A percentile compares a stretch with the other conserved stretches of the same genome.
phyloP scores from a whole-genome alignment of 208 protist species.

The Crithidia acanthocephali region DNA sequence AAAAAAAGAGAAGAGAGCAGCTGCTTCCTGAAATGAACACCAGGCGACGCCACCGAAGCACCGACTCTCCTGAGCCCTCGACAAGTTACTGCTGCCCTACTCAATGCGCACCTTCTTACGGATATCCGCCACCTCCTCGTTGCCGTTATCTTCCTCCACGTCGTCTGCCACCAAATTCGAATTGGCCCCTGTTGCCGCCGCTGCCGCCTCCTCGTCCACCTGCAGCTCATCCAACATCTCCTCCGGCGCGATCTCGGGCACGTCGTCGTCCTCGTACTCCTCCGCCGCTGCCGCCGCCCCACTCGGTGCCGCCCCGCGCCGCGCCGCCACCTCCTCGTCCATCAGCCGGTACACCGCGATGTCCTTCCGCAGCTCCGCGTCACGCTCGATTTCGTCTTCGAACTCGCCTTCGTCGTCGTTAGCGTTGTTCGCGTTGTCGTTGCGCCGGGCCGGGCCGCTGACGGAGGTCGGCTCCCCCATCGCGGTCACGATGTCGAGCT shows the following conservation, averaged over 20 bases:
- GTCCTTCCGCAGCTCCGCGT: slow-evolving; percentile 81
- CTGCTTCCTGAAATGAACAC: no score
- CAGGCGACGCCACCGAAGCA: no score
- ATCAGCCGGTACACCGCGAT: slow-evolving; percentile 82
- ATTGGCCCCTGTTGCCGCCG: slow-evolving; percentile 8
- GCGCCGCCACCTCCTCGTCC: slow-evolving; percentile 52
- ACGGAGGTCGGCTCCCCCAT: slow-evolving; percentile 51
- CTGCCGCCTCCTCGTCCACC: slow-evolving; percentile 57
- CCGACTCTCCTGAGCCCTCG: no score
- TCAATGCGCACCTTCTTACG: slow-evolving; percentile 41
- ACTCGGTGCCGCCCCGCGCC: slow-evolving; percentile 13
- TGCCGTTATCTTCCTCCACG: slow-evolving; percentile 20
- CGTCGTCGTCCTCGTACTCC: slow-evolving; percentile 66
- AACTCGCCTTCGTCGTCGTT: slow-evolving; percentile 82
- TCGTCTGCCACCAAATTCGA: slow-evolving; percentile 18
- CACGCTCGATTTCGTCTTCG: slow-evolving; percentile 88
- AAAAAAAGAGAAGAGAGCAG: no score
- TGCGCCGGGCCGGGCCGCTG: slow-evolving; percentile 18
- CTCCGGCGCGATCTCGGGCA: slow-evolving; percentile 69
- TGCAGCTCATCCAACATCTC: slow-evolving; percentile 89
- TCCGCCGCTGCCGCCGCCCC: slow-evolving; percentile 19
- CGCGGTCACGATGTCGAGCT: slow-evolving; percentile 68
- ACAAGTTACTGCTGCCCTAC: no score
- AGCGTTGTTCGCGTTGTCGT: slow-evolving; percentile 13
- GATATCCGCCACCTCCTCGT: slow-evolving; percentile 31